Base-by-base conservation (phyloP, 768 basidiomycete genomes). In the Tricholoma sp. region DNA sequence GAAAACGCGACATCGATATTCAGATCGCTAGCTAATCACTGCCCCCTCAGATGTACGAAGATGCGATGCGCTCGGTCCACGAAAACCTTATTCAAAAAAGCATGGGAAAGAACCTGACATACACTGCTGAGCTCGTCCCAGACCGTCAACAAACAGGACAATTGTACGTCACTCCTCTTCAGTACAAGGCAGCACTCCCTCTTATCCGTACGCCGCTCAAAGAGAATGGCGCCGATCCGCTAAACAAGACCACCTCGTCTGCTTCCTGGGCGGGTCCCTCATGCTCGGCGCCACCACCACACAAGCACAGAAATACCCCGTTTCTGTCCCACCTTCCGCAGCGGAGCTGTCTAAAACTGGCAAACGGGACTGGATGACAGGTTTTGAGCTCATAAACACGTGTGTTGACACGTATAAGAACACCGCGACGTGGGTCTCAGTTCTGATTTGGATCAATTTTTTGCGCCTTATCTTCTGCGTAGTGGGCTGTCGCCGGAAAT, bases 221-320 rank as follows among this genome's bases (percentile, higher is more conserved):
- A 91, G 91, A 14, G 70, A 73, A 46, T 94, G 89, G 90, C 78
- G 79, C 18, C 71, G 88, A 24, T 75, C 77, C 16, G 89, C 88
- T 9, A 96, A 97, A 68, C 96, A 98, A 74, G 96, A 98, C 67
- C 95, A 98, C 67, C 83, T 98, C 19, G 94, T 91, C 2, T 98
- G 96, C 72, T 98, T 97, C 83, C 76, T 98, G 43, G 93, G n/a
- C n/a, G n/a, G n/a, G 86, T 89, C 90, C 0, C 83, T 98, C 58
- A 84, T 98, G 79, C 78, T 98, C 1, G 94, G 96, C 22, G 89
- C 93, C 9, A 88, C 86, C 0, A 84, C 80, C 1, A 75, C 81
- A 0, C 87, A 83, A 27, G 79, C 82, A 2, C 62, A 74, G n/a
- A 71, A 66, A 3, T 65, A 71, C 18, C 70, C 69, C 2, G 81